Evolutionary conservation across 306 rosid species (phyloP).

Genomic region (Ormosia semicastrata): DNA sequence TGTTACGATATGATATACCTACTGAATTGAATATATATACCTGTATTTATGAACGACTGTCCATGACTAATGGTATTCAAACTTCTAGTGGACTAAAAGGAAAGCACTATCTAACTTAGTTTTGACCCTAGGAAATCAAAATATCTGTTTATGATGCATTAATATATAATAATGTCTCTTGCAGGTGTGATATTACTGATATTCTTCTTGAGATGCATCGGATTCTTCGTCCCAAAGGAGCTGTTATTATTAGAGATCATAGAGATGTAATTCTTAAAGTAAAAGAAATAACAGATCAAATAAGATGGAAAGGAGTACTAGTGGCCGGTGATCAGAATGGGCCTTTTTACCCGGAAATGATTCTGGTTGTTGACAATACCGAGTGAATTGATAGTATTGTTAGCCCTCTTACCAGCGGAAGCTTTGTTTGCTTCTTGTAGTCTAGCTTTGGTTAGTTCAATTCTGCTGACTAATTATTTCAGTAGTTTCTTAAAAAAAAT

Average conservation of each 20-base stretch:
- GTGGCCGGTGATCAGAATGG: constrained; percentile 28
- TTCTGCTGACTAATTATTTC: not conserved
- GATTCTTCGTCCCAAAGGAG: constrained; percentile 51
- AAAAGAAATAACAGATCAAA: constrained; percentile 37
- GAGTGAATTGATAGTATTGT: constrained; percentile 3
- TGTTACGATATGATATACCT: not conserved
- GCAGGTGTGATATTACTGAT: constrained; percentile 49
- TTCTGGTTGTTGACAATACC: constrained; percentile 36
- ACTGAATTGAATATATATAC: not conserved
- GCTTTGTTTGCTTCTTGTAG: not conserved
- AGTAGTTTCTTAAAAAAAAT: too few species aligned
- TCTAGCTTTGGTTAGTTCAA: not conserved
- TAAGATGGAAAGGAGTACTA: constrained; percentile 43
- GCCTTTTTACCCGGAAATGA: constrained; percentile 28
- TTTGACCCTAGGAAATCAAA: not conserved
- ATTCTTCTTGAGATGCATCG: constrained; percentile 54
- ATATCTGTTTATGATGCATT: not conserved
- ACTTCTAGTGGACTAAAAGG: not conserved
- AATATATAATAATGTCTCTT: not conserved
- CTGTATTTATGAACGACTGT: not conserved
- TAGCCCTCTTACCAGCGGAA: not conserved
- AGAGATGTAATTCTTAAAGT: constrained; percentile 40
- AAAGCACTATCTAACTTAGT: not conserved
- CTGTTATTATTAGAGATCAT: constrained; percentile 48
- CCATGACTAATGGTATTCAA: not conserved